Percentiles rank a stretch among this genome's conserved stretches.
phyloP scores from a whole-genome alignment of 768 basidiomycete genomes.

The Postia placenta region DNA sequence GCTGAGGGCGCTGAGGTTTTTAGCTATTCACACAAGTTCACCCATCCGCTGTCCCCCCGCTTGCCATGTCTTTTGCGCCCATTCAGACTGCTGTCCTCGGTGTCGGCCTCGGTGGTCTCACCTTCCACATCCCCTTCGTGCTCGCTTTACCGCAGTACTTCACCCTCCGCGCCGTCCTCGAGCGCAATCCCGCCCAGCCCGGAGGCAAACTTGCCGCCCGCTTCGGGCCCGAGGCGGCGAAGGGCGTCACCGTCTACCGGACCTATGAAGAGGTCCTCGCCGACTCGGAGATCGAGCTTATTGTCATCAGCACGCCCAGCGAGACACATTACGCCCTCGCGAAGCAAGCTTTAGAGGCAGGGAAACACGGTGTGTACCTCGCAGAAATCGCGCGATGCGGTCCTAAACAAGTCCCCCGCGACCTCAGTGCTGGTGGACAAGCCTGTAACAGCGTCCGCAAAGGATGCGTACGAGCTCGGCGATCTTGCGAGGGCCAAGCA shows the following conservation, averaged over 20 bases:
- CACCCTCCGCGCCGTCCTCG: constrained; percentile 66
- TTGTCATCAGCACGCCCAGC: constrained; percentile 69
- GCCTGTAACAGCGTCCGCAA: constrained; percentile 57
- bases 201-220: constrained; percentile 62
- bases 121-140: constrained; percentile 80
- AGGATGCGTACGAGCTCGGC: constrained; percentile 56
- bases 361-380: constrained; percentile 56
- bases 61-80: constrained; percentile 28
- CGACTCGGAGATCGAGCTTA: constrained; percentile 60
- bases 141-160: constrained; percentile 66
- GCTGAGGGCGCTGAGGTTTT: too few relatives aligned
- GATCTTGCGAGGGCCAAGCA: constrained; percentile 51
- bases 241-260: constrained; percentile 44
- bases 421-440: constrained; percentile 71
- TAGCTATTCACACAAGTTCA: neutral
- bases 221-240: constrained; percentile 47
- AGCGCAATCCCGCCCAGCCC: constrained; percentile 56
- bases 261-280: constrained; percentile 53
- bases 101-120: constrained; percentile 68
- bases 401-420: neutral
- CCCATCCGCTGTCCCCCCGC: neutral
- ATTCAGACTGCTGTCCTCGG: constrained; percentile 71
- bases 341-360: constrained; percentile 59
- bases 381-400: neutral
- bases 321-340: constrained; percentile 66